Evolutionary conservation across 345 rosid species (phyloP).

Genomic region (Camelina hispida): DNA sequence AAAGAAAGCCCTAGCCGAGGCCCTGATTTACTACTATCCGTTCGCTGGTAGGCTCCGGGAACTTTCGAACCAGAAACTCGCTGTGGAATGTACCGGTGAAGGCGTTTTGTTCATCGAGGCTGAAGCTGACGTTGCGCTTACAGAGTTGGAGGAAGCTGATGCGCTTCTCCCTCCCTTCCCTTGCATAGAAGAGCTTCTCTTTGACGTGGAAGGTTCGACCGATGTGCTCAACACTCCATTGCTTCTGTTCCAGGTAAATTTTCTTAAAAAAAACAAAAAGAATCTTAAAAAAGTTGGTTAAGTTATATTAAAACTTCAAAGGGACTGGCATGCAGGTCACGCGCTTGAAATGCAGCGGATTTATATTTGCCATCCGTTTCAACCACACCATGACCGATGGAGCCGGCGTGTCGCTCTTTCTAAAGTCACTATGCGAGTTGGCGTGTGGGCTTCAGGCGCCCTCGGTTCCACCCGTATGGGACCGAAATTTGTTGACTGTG

Average conservation of each 20-base stretch:
- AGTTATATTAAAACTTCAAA: no score
- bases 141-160: constrained; percentile 48
- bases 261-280: no score
- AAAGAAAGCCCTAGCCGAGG: constrained; percentile 45
- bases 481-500: constrained; percentile 48
- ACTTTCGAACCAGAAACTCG: constrained; percentile 49
- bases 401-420: constrained; percentile 50
- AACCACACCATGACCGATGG: constrained; percentile 63
- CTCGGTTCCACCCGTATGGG: constrained; percentile 54
- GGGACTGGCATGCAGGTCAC: constrained; percentile 46
- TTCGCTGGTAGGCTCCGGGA: constrained; percentile 64
- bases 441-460: constrained; percentile 49
- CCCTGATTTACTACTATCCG: constrained; percentile 58
- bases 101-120: constrained; percentile 61
- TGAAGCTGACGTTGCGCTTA: constrained; percentile 54
- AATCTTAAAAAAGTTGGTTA: no score
- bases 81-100: constrained; percentile 64
- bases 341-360: constrained; percentile 53
- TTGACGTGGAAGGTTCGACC: constrained; percentile 55
- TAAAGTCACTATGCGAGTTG: constrained; percentile 54
- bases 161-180: constrained; percentile 61
- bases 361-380: constrained; percentile 52
- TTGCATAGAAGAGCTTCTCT: constrained; percentile 58
- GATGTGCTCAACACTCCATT: constrained; percentile 51
- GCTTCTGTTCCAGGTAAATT: constrained; percentile 56